Evolutionary conservation across 768 basidiomycete species (phyloP), one percentile per base, ranked within the genome.

Genomic region (Collybia mongolica): DNA sequence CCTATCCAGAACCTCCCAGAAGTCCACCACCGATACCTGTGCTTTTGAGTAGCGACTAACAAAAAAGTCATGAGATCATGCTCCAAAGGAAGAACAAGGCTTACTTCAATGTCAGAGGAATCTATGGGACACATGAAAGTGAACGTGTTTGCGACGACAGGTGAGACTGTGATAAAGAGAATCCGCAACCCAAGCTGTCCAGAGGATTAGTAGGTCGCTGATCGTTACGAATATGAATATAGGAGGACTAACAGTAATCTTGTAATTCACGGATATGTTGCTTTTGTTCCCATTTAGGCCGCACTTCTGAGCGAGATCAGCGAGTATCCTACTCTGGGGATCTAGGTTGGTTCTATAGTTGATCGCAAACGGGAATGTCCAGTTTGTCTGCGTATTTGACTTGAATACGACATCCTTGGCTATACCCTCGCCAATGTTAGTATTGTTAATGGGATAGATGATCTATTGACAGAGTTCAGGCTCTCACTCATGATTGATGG

Each of bases 361-460:
- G 38, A 93, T 71, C 5, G 75, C 57, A 67, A 93, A 88, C 1
- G 90, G 90, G 72, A 93, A 88, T 0, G 82, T 84, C 70, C 90
- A 81, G 54, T 80, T 83, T 4, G 81, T 88, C 54, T 74, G 71
- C 2, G 75, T 60, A 56, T 82, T 69, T 11, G 87, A 72, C 8
- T 74, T 58, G 58, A 86, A 79, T 9, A 70, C 62, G 29, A 81
- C 64, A 53, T 77, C 59, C 2, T 70, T 69, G 37, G 79, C 57
- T 24, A 65, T 64, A 15, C 90, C 91, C 41, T 75, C 74, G 11
- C 90, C 90, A 43, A 93, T 70, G n/a, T 72, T 62, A 0, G 84
- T 83, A 55, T 83, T 77, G 56, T 84, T 80, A 60, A 88, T 82
- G 8, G 90, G 91, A 61, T 93, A 93, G 59, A 80, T 74, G 44